Evolutionary conservation across 768 basidiomycete species (phyloP).

Genomic region (Leccinum uliginosum): DNA sequence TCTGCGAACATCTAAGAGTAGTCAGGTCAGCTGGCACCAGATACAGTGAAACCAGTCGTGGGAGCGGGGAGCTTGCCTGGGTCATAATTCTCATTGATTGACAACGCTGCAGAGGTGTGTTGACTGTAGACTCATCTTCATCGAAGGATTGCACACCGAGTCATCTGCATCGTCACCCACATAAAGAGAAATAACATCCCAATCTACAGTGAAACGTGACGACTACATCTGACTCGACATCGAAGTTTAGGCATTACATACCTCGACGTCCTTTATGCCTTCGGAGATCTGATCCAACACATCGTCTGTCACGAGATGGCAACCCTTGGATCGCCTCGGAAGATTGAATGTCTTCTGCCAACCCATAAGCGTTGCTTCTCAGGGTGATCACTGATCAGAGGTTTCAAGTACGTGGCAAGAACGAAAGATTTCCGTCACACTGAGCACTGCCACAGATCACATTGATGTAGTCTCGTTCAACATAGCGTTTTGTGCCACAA

Average conservation of each 20-base stretch:
- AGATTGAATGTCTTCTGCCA: conserved; percentile 87
- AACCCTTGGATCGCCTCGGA: conserved; percentile 52
- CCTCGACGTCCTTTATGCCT: conserved; percentile 66
- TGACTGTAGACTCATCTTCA: conserved; percentile 43
- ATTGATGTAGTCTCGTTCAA: too few species aligned
- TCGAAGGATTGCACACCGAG: neutral
- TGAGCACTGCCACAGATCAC: neutral
- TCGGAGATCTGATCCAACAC: conserved; percentile 61
- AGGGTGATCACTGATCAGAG: neutral
- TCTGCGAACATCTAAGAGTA: conserved; percentile 42
- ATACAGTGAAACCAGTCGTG: neutral
- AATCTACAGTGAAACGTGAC: conserved; percentile 39
- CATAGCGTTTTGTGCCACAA: neutral
- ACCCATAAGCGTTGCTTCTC: conserved; percentile 49
- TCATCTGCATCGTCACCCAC: conserved; percentile 36
- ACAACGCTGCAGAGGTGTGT: conserved; percentile 76
- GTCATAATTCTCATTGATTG: conserved; percentile 90
- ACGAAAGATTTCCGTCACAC: neutral
- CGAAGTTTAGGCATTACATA: conserved; percentile 19
- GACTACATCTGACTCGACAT: neutral
- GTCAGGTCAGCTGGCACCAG: conserved; percentile 7
- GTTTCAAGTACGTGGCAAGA: neutral
- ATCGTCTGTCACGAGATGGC: conserved; percentile 82
- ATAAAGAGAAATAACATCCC: conserved; percentile 91
- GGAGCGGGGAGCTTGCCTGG: conserved; percentile 41